A percentile compares a stretch with the other conserved stretches of the same genome.
Evolutionary conservation across 2,329 filamentous ascomycete genomes (phyloP).

Genomic region (Scorias spongiosa): DNA sequence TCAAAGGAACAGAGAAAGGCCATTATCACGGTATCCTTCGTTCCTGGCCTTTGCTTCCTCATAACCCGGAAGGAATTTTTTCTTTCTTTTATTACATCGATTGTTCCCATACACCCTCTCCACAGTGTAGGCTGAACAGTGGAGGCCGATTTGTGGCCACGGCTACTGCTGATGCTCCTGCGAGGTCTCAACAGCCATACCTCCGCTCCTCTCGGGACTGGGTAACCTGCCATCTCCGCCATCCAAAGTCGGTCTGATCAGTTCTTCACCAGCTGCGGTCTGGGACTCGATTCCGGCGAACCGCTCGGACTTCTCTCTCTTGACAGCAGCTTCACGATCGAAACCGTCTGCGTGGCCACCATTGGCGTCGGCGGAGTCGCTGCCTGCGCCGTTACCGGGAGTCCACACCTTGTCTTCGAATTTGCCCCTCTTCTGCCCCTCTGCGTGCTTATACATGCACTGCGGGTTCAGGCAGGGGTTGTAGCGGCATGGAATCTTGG

Average conservation of each 20-base stretch:
- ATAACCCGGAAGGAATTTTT: no score
- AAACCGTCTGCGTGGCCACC: constrained; percentile 20
- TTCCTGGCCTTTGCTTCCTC: no score
- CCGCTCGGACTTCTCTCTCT: constrained; percentile 9
- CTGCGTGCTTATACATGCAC: constrained; percentile 79
- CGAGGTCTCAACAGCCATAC: not conserved
- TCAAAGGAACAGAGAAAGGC: no score
- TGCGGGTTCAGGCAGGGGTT: constrained; percentile 80
- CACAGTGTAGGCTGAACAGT: no score
- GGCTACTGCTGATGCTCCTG: not conserved
- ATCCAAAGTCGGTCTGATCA: constrained; percentile 18
- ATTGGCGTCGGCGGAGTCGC: constrained; percentile 1
- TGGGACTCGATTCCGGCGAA: constrained; percentile 13
- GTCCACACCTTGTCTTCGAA: constrained; percentile 90
- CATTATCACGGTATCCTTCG: no score
- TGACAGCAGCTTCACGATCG: constrained; percentile 6
- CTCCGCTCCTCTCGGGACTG: not conserved
- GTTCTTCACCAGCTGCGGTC: constrained; percentile 16
- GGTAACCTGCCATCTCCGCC: not conserved
- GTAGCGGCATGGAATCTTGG: constrained; percentile 73
- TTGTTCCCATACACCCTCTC: no score
- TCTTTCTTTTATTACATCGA: no score
- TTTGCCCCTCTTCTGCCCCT: constrained; percentile 64
- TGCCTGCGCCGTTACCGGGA: constrained; percentile 31
- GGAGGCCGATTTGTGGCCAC: no score